Conservation (phyloP, 1,284 basidiomycete genomes). For the Sporisorium sorghi region DNA sequence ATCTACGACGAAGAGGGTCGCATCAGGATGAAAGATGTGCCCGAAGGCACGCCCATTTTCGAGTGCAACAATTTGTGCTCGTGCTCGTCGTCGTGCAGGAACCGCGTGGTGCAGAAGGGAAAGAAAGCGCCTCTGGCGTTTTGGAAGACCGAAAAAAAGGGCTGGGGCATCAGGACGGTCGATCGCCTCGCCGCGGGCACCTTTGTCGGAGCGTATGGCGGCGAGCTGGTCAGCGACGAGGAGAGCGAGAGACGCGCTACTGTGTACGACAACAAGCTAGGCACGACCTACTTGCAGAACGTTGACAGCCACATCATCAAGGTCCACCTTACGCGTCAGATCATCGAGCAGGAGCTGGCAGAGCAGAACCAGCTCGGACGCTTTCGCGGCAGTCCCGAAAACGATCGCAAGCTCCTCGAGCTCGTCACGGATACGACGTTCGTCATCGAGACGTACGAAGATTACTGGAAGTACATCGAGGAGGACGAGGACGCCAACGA, state of each 20-base stretch:
- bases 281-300: constrained; percentile 85
- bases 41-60: constrained; percentile 75
- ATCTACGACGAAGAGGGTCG: constrained; percentile 41
- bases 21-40: constrained; percentile 8
- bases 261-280: constrained; percentile 78
- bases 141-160: constrained; percentile 77
- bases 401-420: constrained; percentile 16
- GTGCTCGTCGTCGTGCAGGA: constrained; percentile 81
- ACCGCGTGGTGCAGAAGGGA: constrained; percentile 86
- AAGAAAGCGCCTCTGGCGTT: constrained; percentile 72
- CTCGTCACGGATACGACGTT: constrained; percentile 8
- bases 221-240: constrained; percentile 80
- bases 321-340: constrained; percentile 65
- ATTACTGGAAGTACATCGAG: constrained; percentile 17
- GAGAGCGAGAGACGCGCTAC: constrained; percentile 77
- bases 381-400: constrained; percentile 13
- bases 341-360: constrained; percentile 33
- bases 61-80: constrained; percentile 86
- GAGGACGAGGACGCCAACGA: not conserved
- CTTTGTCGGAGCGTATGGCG: constrained; percentile 85
- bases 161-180: constrained; percentile 73
- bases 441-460: constrained; percentile 27
- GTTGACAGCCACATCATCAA: constrained; percentile 79
- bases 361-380: constrained; percentile 7
- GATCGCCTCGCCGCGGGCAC: constrained; percentile 73